Evolutionary conservation across 1,284 basidiomycete genomes (phyloP), one percentile per base, ranked within the genome.

Genomic region (Meira nashicola): DNA sequence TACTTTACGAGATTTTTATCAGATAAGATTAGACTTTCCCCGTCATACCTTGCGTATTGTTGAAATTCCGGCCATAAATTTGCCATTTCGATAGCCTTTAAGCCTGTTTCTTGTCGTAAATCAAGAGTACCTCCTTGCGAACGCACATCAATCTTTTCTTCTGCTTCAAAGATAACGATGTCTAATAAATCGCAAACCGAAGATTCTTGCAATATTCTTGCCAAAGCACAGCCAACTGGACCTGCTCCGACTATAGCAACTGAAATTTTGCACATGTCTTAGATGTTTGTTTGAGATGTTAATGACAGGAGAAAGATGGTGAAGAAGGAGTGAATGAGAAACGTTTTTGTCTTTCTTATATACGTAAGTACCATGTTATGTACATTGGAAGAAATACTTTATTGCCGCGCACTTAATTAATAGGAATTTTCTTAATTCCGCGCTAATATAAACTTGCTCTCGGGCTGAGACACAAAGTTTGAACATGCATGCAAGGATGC

Each of bases 81-180:
- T 10, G 11, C 10, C 47, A 10, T 49, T 10, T 49, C 11, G 17
- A 49, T 49, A 21, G 47, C 47, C 15, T 10, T 17, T 10, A 49
- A 17, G 10, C 47, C 47, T 10, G 47, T 23, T 10, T 49, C 47
- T 10, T 10, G 11, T 11, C 17, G 47, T 17, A 49, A 17, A 40
- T 49, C 47, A 15, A 49, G 47, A 23, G 47, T 49, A 17, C 47
- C 47, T 11, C 47, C 47, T 49, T 49, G 47, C 17, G 47, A 10
- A 23, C 47, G 47, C 11, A 17, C 10, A 17, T 10, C 11, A 23
- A 17, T 10, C 15, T 10, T 10, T 21, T 10, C 47, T 11, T 49
- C 47, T 11, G 11, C 11, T 40, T 49, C 47, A 49, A 23, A 49
- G 17, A 49, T 40, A 11, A 17, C 17, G 11, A 49, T 17, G 11